Percentiles rank a stretch among this genome's conserved stretches.
Conservation (phyloP, 768 basidiomycete genomes). For the Suillus ampliporus region DNA sequence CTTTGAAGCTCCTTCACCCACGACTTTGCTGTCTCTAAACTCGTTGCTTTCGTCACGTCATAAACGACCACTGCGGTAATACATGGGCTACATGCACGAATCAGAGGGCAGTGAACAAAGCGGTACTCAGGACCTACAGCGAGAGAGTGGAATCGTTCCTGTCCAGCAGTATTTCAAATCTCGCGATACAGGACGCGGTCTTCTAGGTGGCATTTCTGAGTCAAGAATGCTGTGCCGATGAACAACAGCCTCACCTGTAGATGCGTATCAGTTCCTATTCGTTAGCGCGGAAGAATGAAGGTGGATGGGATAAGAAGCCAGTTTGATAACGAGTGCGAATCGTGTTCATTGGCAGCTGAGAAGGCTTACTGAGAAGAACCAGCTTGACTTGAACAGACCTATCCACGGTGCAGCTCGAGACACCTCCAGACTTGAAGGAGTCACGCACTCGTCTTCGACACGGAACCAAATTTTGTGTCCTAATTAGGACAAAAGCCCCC, state of each 20-base stretch:
- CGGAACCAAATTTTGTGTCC: too few relatives aligned
- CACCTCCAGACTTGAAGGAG: too few relatives aligned
- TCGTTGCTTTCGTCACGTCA: constrained; percentile 94
- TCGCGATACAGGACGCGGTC: constrained; percentile 93
- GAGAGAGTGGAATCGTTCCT: constrained; percentile 97
- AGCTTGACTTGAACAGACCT: constrained; percentile 98
- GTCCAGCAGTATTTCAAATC: constrained; percentile 96
- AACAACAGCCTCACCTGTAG: not conserved
- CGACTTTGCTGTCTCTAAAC: constrained; percentile 97
- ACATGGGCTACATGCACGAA: constrained; percentile 78
- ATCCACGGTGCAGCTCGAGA: too few relatives aligned
- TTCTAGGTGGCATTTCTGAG: constrained; percentile 94
- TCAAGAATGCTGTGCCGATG: constrained; percentile 95
- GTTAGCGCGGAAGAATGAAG: not conserved
- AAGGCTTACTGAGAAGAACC: constrained; percentile 84
- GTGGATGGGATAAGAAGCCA: not conserved
- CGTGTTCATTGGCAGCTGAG: not conserved
- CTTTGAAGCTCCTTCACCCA: constrained; percentile 99
- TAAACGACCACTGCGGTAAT: constrained; percentile 99
- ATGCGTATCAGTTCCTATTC: not conserved
- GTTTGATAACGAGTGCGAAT: not conserved
- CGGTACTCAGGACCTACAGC: constrained; percentile 61
- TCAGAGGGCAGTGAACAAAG: constrained; percentile 14
- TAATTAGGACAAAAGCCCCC: too few relatives aligned
- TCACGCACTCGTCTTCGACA: too few relatives aligned